Evolutionary conservation across 352 stramenopile species (phyloP).

Genomic region (Phytophthora sansomeana): DNA sequence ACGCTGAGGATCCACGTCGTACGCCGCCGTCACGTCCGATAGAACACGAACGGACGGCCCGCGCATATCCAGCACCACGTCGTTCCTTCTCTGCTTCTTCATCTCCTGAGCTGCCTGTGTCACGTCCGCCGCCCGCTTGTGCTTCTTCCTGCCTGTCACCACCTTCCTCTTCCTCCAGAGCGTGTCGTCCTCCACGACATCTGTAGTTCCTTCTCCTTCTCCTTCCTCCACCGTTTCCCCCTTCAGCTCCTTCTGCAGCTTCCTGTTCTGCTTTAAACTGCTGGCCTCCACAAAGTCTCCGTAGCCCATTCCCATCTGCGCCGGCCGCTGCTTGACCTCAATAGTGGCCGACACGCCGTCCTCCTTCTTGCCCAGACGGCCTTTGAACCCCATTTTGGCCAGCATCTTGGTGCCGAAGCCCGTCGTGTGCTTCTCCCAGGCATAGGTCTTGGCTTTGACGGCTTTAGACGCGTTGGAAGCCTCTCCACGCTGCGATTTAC

Average conservation of each 20-base stretch:
- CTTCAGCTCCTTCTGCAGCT: conserved; percentile 92
- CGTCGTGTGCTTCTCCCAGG: conserved; percentile 97
- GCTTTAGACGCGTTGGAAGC: background rate
- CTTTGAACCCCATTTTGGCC: conserved; percentile 96
- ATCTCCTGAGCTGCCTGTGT: conserved; percentile 49
- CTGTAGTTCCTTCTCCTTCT: conserved; percentile 27
- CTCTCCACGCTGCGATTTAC: conserved; percentile 10
- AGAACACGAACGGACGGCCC: conserved; percentile 84
- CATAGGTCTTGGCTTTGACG: conserved; percentile 44
- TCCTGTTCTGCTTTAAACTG: conserved; percentile 92
- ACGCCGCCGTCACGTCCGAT: conserved; percentile 68
- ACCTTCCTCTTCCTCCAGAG: conserved; percentile 85
- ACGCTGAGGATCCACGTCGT: conserved; percentile 55
- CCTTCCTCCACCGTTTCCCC: conserved; percentile 69
- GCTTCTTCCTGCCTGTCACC: conserved; percentile 41
- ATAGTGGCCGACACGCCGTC: conserved; percentile 93
- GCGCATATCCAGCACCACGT: conserved; percentile 91
- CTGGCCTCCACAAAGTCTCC: conserved; percentile 94
- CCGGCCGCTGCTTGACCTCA: conserved; percentile 94
- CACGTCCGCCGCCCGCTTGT: conserved; percentile 76
- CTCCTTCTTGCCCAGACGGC: conserved; percentile 93
- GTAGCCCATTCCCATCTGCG: conserved; percentile 94
- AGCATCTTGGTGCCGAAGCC: conserved; percentile 97
- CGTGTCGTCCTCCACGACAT: conserved; percentile 70
- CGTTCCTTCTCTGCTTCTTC: conserved; percentile 58